Conservation (phyloP, 352 stramenopile genomes). For the Phytophthora lateralis region DNA sequence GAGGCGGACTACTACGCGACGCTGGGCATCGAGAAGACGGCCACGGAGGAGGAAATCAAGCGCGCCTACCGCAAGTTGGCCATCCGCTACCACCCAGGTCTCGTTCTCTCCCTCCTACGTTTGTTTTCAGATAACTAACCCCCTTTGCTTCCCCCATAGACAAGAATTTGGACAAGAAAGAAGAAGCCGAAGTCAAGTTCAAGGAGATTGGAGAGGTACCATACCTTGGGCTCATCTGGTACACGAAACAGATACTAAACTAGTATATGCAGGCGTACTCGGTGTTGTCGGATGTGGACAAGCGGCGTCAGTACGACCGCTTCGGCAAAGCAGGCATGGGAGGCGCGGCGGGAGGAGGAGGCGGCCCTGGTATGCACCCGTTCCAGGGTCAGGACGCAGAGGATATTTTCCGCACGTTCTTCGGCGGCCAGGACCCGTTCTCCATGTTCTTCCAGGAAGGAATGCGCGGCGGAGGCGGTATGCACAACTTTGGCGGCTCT, state of each 20-base stretch:
- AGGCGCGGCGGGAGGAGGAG: constrained; percentile 37
- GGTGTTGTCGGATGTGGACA: constrained; percentile 89
- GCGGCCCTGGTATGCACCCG: constrained; percentile 44
- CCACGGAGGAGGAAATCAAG: constrained; percentile 84
- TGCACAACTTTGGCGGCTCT: constrained; percentile 52
- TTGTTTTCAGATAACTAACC: neutral
- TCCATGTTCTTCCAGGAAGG: constrained; percentile 86
- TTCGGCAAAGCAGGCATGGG: constrained; percentile 86
- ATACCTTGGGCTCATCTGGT: neutral
- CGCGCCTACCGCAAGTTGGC: constrained; percentile 87
- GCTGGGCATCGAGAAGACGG: constrained; percentile 71
- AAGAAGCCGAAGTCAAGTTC: constrained; percentile 89
- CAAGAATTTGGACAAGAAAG: constrained; percentile 91
- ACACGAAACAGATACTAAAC: neutral
- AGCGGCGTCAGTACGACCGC: constrained; percentile 90
- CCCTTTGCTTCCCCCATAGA: constrained; percentile 39
- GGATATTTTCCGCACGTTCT: constrained; percentile 85
- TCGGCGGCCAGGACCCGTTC: constrained; percentile 83
- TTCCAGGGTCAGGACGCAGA: constrained; percentile 82
- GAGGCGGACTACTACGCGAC: constrained; percentile 77
- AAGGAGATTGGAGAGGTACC: constrained; percentile 85
- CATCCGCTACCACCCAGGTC: constrained; percentile 88
- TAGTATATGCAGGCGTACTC: constrained; percentile 78
- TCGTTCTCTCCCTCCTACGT: neutral
- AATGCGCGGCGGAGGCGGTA: constrained; percentile 53